phyloP scores from a whole-genome alignment of 75 land plant genomes.

The Sequoiadendron giganteum region DNA sequence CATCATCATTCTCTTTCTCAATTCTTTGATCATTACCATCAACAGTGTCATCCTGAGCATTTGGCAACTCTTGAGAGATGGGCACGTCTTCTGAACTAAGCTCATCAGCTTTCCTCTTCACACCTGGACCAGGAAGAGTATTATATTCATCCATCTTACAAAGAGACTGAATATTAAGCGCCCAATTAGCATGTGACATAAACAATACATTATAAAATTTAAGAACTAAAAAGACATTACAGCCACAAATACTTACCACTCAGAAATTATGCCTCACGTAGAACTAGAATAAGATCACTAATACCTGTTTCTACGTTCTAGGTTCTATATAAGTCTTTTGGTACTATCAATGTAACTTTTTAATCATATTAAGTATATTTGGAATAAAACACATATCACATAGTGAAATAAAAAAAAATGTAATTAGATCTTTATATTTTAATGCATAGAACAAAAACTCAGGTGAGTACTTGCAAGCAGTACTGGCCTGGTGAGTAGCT shows the following conservation, averaged over 20 bases:
- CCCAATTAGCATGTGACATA: background rate
- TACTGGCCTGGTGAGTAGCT: too few relatives aligned
- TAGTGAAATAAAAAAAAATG: too few relatives aligned
- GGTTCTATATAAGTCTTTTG: too few relatives aligned
- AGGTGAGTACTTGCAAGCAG: too few relatives aligned
- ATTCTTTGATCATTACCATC: slow-evolving; percentile 12
- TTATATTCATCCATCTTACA: background rate
- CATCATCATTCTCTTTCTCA: slow-evolving; percentile 26
- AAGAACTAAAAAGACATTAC: background rate
- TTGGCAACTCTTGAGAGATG: slow-evolving; percentile 1
- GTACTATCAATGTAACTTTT: too few relatives aligned
- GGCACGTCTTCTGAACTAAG: background rate
- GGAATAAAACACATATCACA: too few relatives aligned
- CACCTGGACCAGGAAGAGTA: background rate
- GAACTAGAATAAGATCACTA: too few relatives aligned
- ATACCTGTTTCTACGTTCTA: too few relatives aligned
- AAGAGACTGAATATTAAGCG: background rate
- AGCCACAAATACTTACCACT: background rate
- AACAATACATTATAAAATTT: background rate
- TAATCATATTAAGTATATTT: too few relatives aligned
- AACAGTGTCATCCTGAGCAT: slow-evolving; percentile 10
- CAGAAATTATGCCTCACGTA: background rate
- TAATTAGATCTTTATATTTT: too few relatives aligned
- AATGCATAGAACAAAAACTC: too few relatives aligned
- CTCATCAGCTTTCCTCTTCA: slow-evolving; percentile 11